Evolutionary conservation across 1,139 yeast genomes (phyloP).

Genomic region (Yamadazyma blattariae): DNA sequence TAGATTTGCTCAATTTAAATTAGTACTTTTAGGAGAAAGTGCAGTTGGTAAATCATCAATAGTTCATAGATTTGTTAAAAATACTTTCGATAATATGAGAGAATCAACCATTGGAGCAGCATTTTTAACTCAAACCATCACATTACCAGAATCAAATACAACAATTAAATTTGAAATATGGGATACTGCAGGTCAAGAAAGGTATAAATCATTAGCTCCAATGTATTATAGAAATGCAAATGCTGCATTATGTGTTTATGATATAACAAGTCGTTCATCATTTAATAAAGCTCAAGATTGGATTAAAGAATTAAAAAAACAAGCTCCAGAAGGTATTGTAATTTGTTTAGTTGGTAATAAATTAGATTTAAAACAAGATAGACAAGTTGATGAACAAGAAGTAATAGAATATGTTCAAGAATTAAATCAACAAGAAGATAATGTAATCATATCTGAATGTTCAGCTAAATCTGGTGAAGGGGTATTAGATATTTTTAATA

Average conservation of each 20-base stretch:
- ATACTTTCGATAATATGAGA: slow-evolving; percentile 88
- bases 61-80: slow-evolving; percentile 49
- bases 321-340: slow-evolving; percentile 79
- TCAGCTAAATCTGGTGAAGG: slow-evolving; percentile 50
- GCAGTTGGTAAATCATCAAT: slow-evolving; percentile 51
- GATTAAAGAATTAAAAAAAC: slow-evolving; percentile 93
- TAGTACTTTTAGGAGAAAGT: slow-evolving; percentile 47
- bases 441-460: slow-evolving; percentile 37
- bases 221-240: slow-evolving; percentile 49
- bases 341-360: slow-evolving; percentile 91
- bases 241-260: slow-evolving; percentile 37
- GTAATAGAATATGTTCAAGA: slow-evolving; percentile 34
- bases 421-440: slow-evolving; percentile 26
- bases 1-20: slow-evolving; percentile 41
- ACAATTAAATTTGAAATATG: slow-evolving; percentile 45
- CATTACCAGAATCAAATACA: slow-evolving; percentile 32
- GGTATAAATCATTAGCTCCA: slow-evolving; percentile 46
- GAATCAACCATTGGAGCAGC: slow-evolving; percentile 99
- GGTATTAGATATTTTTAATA: slow-evolving; percentile 40
- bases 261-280: slow-evolving; percentile 49
- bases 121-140: slow-evolving; percentile 85
- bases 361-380: slow-evolving; percentile 57
- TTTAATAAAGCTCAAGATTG: slow-evolving; percentile 89
- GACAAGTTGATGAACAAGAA: slow-evolving; percentile 44
- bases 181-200: slow-evolving; percentile 53